phyloP scores from a whole-genome alignment of 768 basidiomycete species.

The Lactarius pseudohatsudake region DNA sequence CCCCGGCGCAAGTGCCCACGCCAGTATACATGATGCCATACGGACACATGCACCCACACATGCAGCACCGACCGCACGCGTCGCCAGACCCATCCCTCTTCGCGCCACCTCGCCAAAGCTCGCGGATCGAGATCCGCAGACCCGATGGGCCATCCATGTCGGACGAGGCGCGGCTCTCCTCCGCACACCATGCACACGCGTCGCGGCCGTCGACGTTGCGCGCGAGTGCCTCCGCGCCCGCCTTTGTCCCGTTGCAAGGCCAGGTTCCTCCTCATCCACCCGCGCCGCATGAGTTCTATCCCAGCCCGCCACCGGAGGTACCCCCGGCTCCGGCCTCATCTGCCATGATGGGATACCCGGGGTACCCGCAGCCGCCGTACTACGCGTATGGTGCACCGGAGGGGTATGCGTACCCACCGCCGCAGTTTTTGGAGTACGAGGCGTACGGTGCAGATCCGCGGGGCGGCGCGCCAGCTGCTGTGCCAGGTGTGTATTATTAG shows the following conservation, averaged over 20 bases:
- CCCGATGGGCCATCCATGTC: conserved; percentile 39
- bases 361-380: conserved; percentile 40
- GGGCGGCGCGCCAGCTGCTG: neutral
- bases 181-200: conserved; percentile 5
- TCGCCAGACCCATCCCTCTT: conserved; percentile 74
- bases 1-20: conserved; percentile 31
- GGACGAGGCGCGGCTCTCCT: conserved; percentile 1
- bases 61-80: conserved; percentile 41
- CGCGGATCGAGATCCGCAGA: conserved; percentile 73
- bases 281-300: conserved; percentile 34
- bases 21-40: conserved; percentile 59
- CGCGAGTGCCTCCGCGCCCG: conserved; percentile 20
- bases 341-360: conserved; percentile 52
- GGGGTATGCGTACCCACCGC: conserved; percentile 17
- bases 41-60: conserved; percentile 61
- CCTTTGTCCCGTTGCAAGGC: conserved; percentile 18
- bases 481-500: conserved; percentile 25
- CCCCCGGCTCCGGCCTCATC: conserved; percentile 36
- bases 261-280: neutral
- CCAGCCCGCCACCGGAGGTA: conserved; percentile 24
- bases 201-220: conserved; percentile 45
- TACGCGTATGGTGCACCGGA: conserved; percentile 21
- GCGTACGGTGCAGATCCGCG: conserved; percentile 19
- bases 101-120: conserved; percentile 67
- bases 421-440: conserved; percentile 24